Evolutionary conservation across 1,284 basidiomycete genomes (phyloP), one percentile per base, ranked within the genome.

Genomic region (Fomitopsis pinicola): DNA sequence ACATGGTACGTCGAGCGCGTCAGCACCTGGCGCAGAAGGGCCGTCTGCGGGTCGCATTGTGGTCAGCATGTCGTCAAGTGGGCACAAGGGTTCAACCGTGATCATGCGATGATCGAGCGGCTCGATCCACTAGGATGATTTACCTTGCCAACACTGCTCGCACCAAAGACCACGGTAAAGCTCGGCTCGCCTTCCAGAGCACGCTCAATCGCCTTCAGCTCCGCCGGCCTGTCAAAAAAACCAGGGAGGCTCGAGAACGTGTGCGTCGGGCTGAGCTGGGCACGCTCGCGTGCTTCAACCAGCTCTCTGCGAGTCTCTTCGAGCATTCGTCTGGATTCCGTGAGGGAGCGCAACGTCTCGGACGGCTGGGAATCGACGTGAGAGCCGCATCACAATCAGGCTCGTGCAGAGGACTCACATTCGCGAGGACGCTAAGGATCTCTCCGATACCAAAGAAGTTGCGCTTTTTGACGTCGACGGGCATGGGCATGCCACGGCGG

Each of bases 361-460:
- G 85, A 83, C 5, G 91, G 91, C 86, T 94, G 69, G 55, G 64
- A 60, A 59, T 55, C 61, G 57, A 65, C 57, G 61, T 59, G 52
- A 59, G 22, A 40, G 15, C 42, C 60, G 61, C 42, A 22, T 46
- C n/a, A 10, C n/a, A 14, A 19, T 10, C 4, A 54, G 6, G 22
- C 9, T 19, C 28, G 36, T 6, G 17, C 6, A 38, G 35, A 22
- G 42, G 61, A 77, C 86, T 59, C 76, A 89, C 89, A 65, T 89
- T 92, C n/a, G 87, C 77, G 22, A 94, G 72, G 17, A 92, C 91
- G 19, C 83, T 81, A 44, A 93, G 73, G 61, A 93, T 85, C 64
- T 93, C 91, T 59, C 88, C 83, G 76, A 93, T 80, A 22, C 91
- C 90, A 66, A 93, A 93, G 67, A 92, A 84, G 65, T 86, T 86